Evolutionary conservation across 352 stramenopile genomes (phyloP).

Genomic region (Globisporangium yorkense): DNA sequence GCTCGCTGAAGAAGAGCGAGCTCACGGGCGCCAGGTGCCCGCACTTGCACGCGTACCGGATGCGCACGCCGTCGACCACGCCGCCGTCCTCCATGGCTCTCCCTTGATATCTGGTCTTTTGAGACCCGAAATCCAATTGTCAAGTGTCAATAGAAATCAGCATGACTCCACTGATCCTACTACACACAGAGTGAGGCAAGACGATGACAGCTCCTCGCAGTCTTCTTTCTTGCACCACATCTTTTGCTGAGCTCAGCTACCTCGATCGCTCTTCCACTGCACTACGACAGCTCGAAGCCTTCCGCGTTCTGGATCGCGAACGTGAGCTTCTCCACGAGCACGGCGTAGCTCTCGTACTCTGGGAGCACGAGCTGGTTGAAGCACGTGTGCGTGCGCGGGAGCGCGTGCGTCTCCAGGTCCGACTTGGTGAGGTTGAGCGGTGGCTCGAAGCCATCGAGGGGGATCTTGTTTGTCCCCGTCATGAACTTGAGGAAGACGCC

Average conservation of each 20-base stretch:
- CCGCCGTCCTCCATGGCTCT: conserved; percentile 8
- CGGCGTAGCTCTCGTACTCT: conserved; percentile 62
- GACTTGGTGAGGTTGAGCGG: conserved; percentile 83
- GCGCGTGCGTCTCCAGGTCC: conserved; percentile 53
- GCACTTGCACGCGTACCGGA: conserved; percentile 75
- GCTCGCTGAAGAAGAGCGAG: conserved; percentile 72
- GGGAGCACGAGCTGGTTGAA: conserved; percentile 89
- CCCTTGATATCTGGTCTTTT: neutral
- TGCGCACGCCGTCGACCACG: conserved; percentile 25
- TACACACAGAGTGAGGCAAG: no score
- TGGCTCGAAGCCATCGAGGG: conserved; percentile 82
- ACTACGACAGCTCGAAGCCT: conserved; percentile 72
- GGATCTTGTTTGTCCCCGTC: conserved; percentile 79
- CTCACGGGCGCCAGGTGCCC: conserved; percentile 50
- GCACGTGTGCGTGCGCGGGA: conserved; percentile 79
- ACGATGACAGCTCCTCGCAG: no score
- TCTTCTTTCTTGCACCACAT: no score
- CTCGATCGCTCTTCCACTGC: neutral
- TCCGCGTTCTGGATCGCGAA: conserved; percentile 79
- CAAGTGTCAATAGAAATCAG: no score
- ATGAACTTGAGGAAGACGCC: conserved; percentile 80
- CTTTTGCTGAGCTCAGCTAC: no score
- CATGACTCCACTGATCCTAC: no score
- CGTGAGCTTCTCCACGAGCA: conserved; percentile 63
- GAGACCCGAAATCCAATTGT: no score